A percentile compares a stretch with the other conserved stretches of the same genome.
Evolutionary conservation across 2,329 filamentous ascomycete genomes (phyloP).

Genomic region (Colletotrichum siamense): DNA sequence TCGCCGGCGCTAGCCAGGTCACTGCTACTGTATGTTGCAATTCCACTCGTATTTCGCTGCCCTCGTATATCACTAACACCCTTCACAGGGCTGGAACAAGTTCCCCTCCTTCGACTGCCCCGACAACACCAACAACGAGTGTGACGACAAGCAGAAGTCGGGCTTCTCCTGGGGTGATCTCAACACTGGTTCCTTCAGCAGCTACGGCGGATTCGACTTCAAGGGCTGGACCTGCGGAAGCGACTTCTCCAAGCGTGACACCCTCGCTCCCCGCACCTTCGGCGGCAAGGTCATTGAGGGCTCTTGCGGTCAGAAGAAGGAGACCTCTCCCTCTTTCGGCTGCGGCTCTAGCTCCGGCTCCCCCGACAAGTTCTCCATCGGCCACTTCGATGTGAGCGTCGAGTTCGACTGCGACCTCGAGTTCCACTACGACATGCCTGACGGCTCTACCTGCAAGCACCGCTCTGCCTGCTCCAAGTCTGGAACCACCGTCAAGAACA

Average conservation of each 20-base stretch:
- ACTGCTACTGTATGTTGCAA: slow-evolving; percentile 48
- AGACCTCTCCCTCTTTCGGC: slow-evolving; percentile 64
- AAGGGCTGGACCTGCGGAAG: slow-evolving; percentile 73
- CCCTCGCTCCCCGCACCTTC: slow-evolving; percentile 55
- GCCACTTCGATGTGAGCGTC: slow-evolving; percentile 73
- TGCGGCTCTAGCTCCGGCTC: slow-evolving; percentile 45
- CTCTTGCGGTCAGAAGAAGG: slow-evolving; percentile 49
- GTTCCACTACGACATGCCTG: slow-evolving; percentile 87
- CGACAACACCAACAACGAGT: slow-evolving; percentile 77
- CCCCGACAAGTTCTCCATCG: slow-evolving; percentile 73
- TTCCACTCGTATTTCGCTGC: slow-evolving; percentile 7
- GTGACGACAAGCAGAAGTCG: slow-evolving; percentile 68
- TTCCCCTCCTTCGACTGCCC: slow-evolving; percentile 67
- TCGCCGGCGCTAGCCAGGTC: slow-evolving; percentile 56
- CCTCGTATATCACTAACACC: slow-evolving; percentile 10
- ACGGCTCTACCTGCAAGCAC: slow-evolving; percentile 83
- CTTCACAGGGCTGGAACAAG: slow-evolving; percentile 19
- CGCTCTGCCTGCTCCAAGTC: slow-evolving; percentile 68
- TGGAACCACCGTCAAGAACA: slow-evolving; percentile 78
- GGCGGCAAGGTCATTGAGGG: slow-evolving; percentile 68
- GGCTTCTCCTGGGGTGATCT: slow-evolving; percentile 79
- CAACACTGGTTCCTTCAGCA: slow-evolving; percentile 61
- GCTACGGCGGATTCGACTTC: slow-evolving; percentile 77
- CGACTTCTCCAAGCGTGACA: slow-evolving; percentile 62
- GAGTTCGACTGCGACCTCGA: slow-evolving; percentile 81